A percentile compares a stretch with the other conserved stretches of the same genome.
Conservation (phyloP, 345 rosid species). For the Anacardium occidentale region DNA sequence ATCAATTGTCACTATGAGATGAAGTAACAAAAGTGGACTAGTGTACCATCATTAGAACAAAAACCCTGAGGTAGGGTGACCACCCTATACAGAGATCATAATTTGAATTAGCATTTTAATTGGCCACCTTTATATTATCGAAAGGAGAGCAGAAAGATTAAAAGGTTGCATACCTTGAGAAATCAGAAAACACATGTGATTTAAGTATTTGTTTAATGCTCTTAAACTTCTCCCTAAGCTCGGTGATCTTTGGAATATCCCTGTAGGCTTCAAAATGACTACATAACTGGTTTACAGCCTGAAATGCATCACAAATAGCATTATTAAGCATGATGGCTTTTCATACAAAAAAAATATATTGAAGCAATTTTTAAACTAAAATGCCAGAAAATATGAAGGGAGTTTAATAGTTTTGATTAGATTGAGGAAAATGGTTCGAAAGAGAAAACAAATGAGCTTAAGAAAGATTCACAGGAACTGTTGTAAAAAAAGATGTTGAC, state of each 20-base stretch:
- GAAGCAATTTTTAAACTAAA: not conserved
- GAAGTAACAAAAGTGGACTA: too few relatives aligned
- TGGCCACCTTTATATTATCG: not conserved
- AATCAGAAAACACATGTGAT: conserved; percentile 94
- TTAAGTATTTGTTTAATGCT: conserved; percentile 92
- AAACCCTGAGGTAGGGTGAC: too few relatives aligned
- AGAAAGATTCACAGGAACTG: too few relatives aligned
- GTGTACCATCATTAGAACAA: too few relatives aligned
- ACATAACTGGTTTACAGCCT: conserved; percentile 98
- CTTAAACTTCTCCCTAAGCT: conserved; percentile 92
- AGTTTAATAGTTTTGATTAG: too few relatives aligned
- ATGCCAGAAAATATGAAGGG: not conserved
- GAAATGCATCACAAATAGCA: conserved; percentile 38
- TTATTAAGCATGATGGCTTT: conserved; percentile 18
- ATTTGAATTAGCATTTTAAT: conserved; percentile 5
- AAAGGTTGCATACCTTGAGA: conserved; percentile 67
- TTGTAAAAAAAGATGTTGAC: too few relatives aligned
- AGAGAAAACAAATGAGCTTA: too few relatives aligned
- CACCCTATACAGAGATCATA: not conserved
- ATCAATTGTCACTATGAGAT: too few relatives aligned
- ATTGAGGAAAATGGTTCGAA: too few relatives aligned
- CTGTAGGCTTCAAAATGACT: conserved; percentile 97
- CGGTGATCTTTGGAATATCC: conserved; percentile 95
- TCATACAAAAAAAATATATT: not conserved
- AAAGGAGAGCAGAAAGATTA: not conserved